Base-by-base conservation (phyloP, 192 early-diverging fungal species). In the Coemansia sp. region DNA sequence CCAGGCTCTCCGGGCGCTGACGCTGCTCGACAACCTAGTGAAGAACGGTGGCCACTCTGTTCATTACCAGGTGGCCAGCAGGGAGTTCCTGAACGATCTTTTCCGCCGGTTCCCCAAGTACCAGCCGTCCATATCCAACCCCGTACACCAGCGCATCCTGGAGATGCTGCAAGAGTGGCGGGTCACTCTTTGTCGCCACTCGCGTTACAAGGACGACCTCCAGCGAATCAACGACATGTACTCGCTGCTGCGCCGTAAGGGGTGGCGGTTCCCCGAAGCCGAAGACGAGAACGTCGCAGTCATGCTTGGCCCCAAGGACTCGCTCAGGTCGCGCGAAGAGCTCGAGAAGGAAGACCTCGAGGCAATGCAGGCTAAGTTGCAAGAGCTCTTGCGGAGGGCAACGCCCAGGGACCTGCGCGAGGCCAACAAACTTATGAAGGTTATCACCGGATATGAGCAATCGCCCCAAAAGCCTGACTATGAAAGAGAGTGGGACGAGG, bases 21-120 rank as follows among this genome's bases (percentile, higher is more conserved):
- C 89, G 90, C 86, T 99, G 6, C 85, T 99, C 24, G 98, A 99
- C 76, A 92, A 94, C 68, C 93, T 95, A 67, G 93, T 98, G 68
- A 99, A 99, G 81, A 99, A 99, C 77, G 99, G 98, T 74, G 97
- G 97, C 0, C 94, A 97, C 74, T 90, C 98, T 4, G 98, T 99
- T 66, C 97, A 99, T 69, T 82, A 96, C 64, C 94, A 98, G 68
- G 89, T 99, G 43, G 92, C 91, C 44, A 90, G 93, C 39, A 96
- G 97, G 68, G 98, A 99, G 71, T 98, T 99, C 74, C 81, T 99
- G 38, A 97, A 97, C 79, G 93, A 95, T 67, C 87, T 99, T 14
- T 95, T 98, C 20, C 86, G 92, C 43, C 85, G 90, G 57, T 98
- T 99, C 63, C 97, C 98, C 14, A 95, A 96, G 67, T 87, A 90